Evolutionary conservation across 2,329 filamentous ascomycete species (phyloP).

Genomic region (Alternaria consortialis): DNA sequence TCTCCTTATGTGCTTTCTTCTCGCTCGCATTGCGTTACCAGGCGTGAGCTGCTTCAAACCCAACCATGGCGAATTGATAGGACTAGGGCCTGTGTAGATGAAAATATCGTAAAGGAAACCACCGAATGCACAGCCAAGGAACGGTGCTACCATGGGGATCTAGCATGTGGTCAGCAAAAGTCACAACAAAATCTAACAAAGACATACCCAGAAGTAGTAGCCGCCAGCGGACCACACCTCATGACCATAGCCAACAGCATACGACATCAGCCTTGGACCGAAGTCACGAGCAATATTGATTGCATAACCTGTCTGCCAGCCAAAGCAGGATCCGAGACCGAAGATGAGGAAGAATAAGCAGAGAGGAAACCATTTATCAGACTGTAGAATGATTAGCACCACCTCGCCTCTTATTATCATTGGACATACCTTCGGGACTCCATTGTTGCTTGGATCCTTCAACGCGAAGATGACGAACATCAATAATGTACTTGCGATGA

Average conservation of each 20-base stretch:
- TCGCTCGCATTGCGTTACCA: conserved; percentile 29
- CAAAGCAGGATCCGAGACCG: conserved; percentile 76
- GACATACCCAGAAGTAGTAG: conserved; percentile 76
- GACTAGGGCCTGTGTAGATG: conserved; percentile 74
- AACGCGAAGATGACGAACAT: conserved; percentile 78
- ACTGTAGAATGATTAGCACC: neutral
- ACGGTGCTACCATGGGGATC: conserved; percentile 77
- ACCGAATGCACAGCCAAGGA: conserved; percentile 61
- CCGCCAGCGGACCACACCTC: conserved; percentile 73
- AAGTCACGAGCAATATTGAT: conserved; percentile 79
- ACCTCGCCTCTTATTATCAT: neutral
- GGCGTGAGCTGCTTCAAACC: conserved; percentile 64
- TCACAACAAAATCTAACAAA: neutral
- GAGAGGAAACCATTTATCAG: conserved; percentile 58
- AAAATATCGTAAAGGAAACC: conserved; percentile 47
- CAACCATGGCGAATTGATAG: conserved; percentile 72
- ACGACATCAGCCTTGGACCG: conserved; percentile 71
- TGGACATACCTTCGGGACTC: conserved; percentile 38
- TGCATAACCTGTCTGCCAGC: conserved; percentile 79
- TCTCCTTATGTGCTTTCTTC: conserved; percentile 33
- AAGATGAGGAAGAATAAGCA: conserved; percentile 77
- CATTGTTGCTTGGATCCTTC: conserved; percentile 62
- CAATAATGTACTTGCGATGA: conserved; percentile 71
- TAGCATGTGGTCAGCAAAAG: conserved; percentile 38
- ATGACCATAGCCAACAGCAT: conserved; percentile 72